Evolutionary conservation across 2,329 filamentous ascomycete species (phyloP).

Genomic region (Westerdykella aurantiaca): DNA sequence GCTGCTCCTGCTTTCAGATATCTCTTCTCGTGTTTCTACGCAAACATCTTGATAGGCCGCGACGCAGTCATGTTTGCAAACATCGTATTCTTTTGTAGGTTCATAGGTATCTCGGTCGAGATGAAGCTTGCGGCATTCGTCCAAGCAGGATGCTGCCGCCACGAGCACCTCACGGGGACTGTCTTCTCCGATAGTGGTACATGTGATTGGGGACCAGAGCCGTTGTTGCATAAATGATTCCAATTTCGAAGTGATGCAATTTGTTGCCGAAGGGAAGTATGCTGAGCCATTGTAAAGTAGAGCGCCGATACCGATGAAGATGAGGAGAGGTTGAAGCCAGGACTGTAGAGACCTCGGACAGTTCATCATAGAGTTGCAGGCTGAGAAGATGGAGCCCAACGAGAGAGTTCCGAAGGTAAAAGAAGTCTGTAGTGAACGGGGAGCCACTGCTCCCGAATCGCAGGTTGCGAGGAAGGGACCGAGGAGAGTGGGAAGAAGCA

Average conservation of each 20-base stretch:
- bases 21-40: not conserved
- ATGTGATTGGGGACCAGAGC: not conserved
- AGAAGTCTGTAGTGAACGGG: no score
- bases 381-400: no score
- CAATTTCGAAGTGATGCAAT: not conserved
- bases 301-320: not conserved
- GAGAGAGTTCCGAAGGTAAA: no score
- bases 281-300: not conserved
- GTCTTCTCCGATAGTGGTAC: not conserved
- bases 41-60: conserved; percentile 6
- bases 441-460: no score
- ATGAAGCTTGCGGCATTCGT: conserved; percentile 21
- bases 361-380: no score
- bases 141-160: not conserved
- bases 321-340: not conserved
- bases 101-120: conserved; percentile 23
- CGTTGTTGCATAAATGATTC: not conserved
- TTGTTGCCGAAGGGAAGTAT: not conserved
- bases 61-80: conserved; percentile 16
- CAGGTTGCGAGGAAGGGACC: no score
- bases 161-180: not conserved
- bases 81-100: conserved; percentile 22
- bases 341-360: not conserved
- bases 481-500: no score
- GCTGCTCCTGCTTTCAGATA: no score